Conservation (phyloP, 2,329 filamentous ascomycete genomes). For the Endocalyx cinctus region DNA sequence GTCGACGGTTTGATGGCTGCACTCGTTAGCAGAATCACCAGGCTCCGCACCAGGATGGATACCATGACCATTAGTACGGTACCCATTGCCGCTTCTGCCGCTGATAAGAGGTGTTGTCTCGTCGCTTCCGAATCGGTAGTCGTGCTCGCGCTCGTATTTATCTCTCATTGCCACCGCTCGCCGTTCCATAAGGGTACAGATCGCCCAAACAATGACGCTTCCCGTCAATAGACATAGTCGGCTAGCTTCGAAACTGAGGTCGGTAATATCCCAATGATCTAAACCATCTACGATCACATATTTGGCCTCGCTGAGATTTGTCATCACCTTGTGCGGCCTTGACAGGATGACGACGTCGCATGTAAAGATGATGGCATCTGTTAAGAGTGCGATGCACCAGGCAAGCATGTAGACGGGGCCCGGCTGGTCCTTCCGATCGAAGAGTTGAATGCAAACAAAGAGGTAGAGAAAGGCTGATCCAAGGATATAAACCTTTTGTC, state of each 20-base stretch:
- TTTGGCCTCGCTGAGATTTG: slow-evolving; percentile 36
- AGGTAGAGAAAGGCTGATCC: slow-evolving; percentile 84
- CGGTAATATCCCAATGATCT: slow-evolving; percentile 55
- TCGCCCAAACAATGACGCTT: slow-evolving; percentile 57
- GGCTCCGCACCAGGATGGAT: slow-evolving; percentile 36
- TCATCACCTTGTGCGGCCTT: slow-evolving; percentile 59
- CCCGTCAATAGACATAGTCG: slow-evolving; percentile 64
- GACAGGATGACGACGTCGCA: slow-evolving; percentile 66
- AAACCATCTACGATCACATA: slow-evolving; percentile 33
- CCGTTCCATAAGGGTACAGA: slow-evolving; percentile 40
- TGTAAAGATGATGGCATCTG: slow-evolving; percentile 69
- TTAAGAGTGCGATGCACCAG: slow-evolving; percentile 68
- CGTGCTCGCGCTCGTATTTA: slow-evolving; percentile 36
- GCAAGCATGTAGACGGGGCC: slow-evolving; percentile 73
- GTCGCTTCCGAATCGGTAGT: slow-evolving; percentile 34
- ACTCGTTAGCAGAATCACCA: slow-evolving; percentile 4
- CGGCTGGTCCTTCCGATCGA: slow-evolving; percentile 79
- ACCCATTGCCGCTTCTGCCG: slow-evolving; percentile 16
- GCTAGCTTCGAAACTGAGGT: slow-evolving; percentile 61
- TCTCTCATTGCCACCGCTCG: slow-evolving; percentile 37
- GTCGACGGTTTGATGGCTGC: slow-evolving; percentile 37
- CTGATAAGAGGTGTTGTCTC: slow-evolving; percentile 62
- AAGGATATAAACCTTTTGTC: slow-evolving; percentile 71
- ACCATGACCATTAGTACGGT: slow-evolving; percentile 24
- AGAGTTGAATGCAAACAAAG: slow-evolving; percentile 77